A percentile compares a stretch with the other conserved stretches of the same genome.
phyloP scores from a whole-genome alignment of 1,139 yeast species.

The Geotrichum phurueaensis region DNA sequence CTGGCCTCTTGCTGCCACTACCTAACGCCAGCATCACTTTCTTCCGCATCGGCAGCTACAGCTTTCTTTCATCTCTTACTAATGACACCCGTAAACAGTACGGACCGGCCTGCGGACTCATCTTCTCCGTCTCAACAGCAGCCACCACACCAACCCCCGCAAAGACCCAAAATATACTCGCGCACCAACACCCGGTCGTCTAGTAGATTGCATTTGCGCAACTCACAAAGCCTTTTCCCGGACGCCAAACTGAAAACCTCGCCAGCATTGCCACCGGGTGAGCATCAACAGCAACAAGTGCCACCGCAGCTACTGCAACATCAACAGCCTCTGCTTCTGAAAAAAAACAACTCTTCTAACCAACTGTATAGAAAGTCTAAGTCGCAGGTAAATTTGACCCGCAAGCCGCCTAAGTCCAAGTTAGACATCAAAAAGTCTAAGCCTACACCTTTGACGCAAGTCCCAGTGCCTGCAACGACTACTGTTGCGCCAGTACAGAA shows the following conservation, averaged over 20 bases:
- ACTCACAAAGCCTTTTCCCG: neutral
- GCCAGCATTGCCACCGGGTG: neutral
- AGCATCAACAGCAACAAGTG: neutral
- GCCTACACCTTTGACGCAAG: neutral
- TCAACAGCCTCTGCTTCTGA: neutral
- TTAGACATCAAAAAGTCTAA: neutral
- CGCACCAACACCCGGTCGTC: conserved; percentile 1
- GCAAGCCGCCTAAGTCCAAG: neutral
- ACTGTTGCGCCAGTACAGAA: neutral
- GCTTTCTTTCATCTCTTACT: neutral
- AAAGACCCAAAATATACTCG: neutral
- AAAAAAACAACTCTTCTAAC: neutral
- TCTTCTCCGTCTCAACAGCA: conserved; percentile 3
- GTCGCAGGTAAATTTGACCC: conserved; percentile 1
- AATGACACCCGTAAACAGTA: conserved; percentile 11
- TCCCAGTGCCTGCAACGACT: neutral
- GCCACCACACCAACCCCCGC: conserved; percentile 4
- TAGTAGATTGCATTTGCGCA: conserved; percentile 5
- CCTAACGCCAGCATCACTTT: neutral
- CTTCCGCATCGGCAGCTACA: neutral
- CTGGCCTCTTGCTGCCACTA: neutral
- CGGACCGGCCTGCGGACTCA: neutral
- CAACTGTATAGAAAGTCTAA: conserved; percentile 1
- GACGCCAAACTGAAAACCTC: neutral
- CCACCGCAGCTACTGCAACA: neutral